Evolutionary conservation across 768 basidiomycete species (phyloP).

Genomic region (Phallus indusiatus): DNA sequence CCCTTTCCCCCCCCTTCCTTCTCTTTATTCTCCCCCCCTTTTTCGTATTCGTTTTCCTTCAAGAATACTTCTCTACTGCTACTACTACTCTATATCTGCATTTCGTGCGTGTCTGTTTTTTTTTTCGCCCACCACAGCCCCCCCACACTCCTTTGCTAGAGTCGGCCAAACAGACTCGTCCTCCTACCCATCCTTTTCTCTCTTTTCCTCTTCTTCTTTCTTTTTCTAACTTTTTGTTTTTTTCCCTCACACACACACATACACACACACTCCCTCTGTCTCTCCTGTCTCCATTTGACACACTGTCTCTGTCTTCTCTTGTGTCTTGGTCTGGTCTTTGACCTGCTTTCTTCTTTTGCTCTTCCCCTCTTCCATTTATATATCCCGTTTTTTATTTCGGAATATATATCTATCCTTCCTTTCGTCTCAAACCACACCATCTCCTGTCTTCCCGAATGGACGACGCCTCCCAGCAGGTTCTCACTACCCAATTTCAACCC

Average conservation of each 20-base stretch:
- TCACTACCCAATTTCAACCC: constrained; percentile 56
- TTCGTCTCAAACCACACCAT: constrained; percentile 10
- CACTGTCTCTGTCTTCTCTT: constrained; percentile 2
- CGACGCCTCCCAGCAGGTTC: constrained; percentile 59
- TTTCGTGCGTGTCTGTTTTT: constrained; percentile 13
- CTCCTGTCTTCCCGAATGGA: constrained; percentile 40
- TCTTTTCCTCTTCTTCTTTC: constrained; percentile 6
- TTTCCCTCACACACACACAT: not conserved
- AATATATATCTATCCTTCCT: not conserved
- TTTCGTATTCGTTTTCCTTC: constrained; percentile 1
- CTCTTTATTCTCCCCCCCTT: not conserved
- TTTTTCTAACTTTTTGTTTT: constrained; percentile 4
- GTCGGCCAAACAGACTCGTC: not conserved
- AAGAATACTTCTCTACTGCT: not conserved
- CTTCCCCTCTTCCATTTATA: constrained; percentile 21
- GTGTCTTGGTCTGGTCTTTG: not conserved
- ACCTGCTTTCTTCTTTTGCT: constrained; percentile 32
- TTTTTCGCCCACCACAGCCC: constrained; percentile 12
- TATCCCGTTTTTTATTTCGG: not conserved
- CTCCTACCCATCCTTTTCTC: constrained; percentile 1
- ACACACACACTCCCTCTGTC: not conserved
- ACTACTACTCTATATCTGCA: not conserved
- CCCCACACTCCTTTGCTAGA: constrained; percentile 12
- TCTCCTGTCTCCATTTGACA: not conserved
- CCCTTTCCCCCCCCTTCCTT: constrained; percentile 53